phyloP scores from a whole-genome alignment of 306 rosid species.

The Medicago ruthenica region DNA sequence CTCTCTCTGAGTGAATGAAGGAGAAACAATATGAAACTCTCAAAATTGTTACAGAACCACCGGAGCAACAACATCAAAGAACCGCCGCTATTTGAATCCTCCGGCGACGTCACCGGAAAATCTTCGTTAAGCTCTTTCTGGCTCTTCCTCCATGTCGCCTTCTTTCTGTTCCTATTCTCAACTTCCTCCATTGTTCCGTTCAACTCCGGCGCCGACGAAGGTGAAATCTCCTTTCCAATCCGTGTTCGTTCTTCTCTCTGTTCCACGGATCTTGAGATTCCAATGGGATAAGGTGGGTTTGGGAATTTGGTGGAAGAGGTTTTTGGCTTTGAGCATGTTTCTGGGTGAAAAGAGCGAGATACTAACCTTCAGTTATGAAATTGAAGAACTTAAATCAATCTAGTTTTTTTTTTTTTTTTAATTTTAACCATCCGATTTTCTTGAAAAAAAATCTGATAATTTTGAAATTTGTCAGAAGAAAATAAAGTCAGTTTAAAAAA shows the following conservation, averaged over 20 bases:
- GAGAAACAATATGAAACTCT: slow-evolving; percentile 66
- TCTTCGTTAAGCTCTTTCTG: slow-evolving; percentile 65
- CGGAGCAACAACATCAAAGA: slow-evolving; percentile 72
- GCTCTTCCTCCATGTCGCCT: slow-evolving; percentile 66
- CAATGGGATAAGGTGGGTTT: too few relatives aligned
- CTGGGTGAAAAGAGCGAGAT: too few relatives aligned
- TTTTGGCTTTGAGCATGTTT: too few relatives aligned
- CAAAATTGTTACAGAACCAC: slow-evolving; percentile 73
- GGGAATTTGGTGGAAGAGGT: too few relatives aligned
- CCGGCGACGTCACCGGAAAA: slow-evolving; percentile 62
- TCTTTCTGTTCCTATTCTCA: slow-evolving; percentile 70
- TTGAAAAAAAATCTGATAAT: too few relatives aligned
- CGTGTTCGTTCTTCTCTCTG: slow-evolving; percentile 33
- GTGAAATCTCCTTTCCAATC: slow-evolving; percentile 46
- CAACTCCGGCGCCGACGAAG: slow-evolving; percentile 47
- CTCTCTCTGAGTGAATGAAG: not conserved
- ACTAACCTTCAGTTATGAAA: too few relatives aligned
- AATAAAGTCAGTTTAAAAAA: too few relatives aligned
- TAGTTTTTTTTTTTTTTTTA: too few relatives aligned
- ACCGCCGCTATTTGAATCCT: slow-evolving; percentile 56
- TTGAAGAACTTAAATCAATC: too few relatives aligned
- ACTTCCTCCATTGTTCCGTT: slow-evolving; percentile 59
- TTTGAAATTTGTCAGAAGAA: too few relatives aligned
- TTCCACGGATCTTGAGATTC: too few relatives aligned
- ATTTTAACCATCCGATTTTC: too few relatives aligned